Evolutionary conservation across 139 green algal species (phyloP), one percentile per base, ranked within the genome.

Genomic region (Monoraphidium neglectum): DNA sequence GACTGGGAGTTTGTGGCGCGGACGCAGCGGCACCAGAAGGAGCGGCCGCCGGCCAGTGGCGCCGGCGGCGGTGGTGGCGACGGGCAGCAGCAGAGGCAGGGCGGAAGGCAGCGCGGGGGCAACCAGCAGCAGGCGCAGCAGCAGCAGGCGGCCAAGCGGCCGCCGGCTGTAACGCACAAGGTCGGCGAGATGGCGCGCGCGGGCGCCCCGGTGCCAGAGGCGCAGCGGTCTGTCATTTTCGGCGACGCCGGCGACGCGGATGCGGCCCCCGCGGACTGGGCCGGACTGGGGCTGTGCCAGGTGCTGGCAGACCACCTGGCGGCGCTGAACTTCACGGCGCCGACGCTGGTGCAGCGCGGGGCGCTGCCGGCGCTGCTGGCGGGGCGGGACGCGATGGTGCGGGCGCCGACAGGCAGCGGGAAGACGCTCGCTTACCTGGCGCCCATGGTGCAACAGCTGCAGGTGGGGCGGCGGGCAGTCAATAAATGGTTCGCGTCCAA

Each of bases 351-450:
- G n/a, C 53, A 84, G 70, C 36, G 72, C 75, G 59, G 47, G 49
- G 21, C 70, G 6, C 64, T 88, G 4, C 77, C 77, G 21, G 30
- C 57, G n/a, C 33, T 89, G 75, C 87, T 93, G 63, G 36, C 47
- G 46, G 82, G 90, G 4, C 70, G 84, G 32, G 93, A 97, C 64
- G 89, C 83, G 13, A 70, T 95, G 21, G 81, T 94, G 46, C 84
- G 88, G 21, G 90, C 93, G 1, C 87, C 90, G 37, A 96, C 91
- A 12, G 94, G 94, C 15, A 92, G 83, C 10, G 95, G 95, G 40
- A 99, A 99, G 83, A 98, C 95, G 2, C 84, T 98, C 62, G 84
- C 88, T 18, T 98, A 97, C 82, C 84, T 98, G 60, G 87, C 90
- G 33, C 94, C 95, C 33, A 92, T 99, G 4, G 81, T 99, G 32